Evolutionary conservation across 805 yeast species (phyloP).

Genomic region (Wickerhamomyces xylosicus): DNA sequence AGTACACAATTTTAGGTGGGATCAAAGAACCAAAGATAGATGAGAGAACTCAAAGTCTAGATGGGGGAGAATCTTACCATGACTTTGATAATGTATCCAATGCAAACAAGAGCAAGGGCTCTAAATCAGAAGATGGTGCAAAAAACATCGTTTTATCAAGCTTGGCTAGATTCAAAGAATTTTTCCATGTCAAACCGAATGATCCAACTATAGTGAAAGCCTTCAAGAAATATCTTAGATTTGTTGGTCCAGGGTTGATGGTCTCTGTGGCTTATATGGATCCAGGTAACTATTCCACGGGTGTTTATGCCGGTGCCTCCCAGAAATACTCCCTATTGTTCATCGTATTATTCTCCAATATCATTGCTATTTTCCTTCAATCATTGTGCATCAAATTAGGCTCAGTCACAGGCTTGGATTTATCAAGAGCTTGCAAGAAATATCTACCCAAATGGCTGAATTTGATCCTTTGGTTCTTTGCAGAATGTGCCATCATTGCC

Average conservation of each 20-base stretch:
- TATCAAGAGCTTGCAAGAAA: constrained; percentile 74
- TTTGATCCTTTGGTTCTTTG: constrained; percentile 54
- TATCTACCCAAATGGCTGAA: constrained; percentile 64
- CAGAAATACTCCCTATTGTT: constrained; percentile 66
- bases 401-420: constrained; percentile 79
- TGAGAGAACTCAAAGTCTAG: not conserved
- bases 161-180: not conserved
- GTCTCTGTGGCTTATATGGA: constrained; percentile 89
- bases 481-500: constrained; percentile 83
- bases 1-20: not conserved
- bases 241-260: constrained; percentile 83
- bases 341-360: constrained; percentile 64
- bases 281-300: constrained; percentile 89
- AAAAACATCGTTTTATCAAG: not conserved
- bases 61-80: not conserved
- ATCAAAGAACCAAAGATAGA: not conserved
- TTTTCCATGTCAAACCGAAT: constrained; percentile 9
- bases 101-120: not conserved
- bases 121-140: not conserved
- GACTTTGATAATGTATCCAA: not conserved
- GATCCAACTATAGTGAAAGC: constrained; percentile 14
- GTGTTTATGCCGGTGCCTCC: constrained; percentile 80
- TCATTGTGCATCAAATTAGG: constrained; percentile 79
- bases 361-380: constrained; percentile 78
- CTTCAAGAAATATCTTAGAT: constrained; percentile 46